Conservation (phyloP, 306 rosid genomes). For the Amphicarpaea edgeworthii region DNA sequence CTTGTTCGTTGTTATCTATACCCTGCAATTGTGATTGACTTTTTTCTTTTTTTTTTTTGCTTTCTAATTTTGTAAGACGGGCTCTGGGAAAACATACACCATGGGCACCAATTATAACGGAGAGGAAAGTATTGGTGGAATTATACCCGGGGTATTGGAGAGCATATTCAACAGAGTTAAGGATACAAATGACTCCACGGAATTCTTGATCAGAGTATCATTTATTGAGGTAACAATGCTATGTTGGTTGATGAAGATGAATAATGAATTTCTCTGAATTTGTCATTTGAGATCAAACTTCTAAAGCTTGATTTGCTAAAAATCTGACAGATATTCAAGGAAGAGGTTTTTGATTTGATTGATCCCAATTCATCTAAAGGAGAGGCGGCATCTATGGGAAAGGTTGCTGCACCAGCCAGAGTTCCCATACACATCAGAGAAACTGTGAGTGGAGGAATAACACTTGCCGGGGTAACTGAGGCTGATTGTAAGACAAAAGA, state of each 20-base stretch:
- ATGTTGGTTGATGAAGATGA: not conserved
- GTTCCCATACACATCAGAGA: slow-evolving; percentile 93
- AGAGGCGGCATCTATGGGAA: slow-evolving; percentile 54
- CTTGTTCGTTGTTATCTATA: not conserved
- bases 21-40: slow-evolving; percentile 20
- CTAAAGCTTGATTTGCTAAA: slow-evolving; percentile 23
- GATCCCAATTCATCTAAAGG: slow-evolving; percentile 67
- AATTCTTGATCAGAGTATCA: slow-evolving; percentile 82
- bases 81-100: slow-evolving; percentile 86
- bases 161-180: slow-evolving; percentile 63
- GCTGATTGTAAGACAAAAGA: slow-evolving; percentile 79
- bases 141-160: slow-evolving; percentile 82
- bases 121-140: slow-evolving; percentile 68
- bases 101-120: slow-evolving; percentile 80
- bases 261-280: slow-evolving; percentile 6
- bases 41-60: slow-evolving; percentile 12
- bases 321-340: slow-evolving; percentile 81
- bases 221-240: slow-evolving; percentile 80
- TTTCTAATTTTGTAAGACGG: slow-evolving; percentile 65
- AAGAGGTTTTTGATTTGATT: slow-evolving; percentile 90
- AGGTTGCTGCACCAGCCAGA: slow-evolving; percentile 61
- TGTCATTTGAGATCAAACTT: slow-evolving; percentile 26
- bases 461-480: slow-evolving; percentile 90
- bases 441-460: slow-evolving; percentile 84
- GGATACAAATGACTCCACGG: slow-evolving; percentile 53